Percentiles rank a stretch among this genome's conserved stretches.
Evolutionary conservation across 2,329 filamentous ascomycete genomes (phyloP).

Genomic region (Calonectria pseudoreteaudii): DNA sequence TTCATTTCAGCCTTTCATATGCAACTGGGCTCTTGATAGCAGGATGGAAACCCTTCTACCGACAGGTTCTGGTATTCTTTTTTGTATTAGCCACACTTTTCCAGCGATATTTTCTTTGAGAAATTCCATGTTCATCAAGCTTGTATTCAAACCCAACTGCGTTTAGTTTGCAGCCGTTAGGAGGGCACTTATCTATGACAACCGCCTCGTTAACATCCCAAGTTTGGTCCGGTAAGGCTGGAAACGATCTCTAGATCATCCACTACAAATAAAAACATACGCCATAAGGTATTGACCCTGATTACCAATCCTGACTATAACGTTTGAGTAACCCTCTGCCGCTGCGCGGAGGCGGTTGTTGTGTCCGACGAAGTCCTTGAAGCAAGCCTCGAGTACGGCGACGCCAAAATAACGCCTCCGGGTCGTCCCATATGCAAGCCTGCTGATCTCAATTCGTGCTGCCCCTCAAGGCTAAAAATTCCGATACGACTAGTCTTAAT

Average conservation of each 20-base stretch:
- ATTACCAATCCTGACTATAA: too few relatives aligned
- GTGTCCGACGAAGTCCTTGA: background rate
- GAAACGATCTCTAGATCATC: background rate
- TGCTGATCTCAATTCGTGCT: slow-evolving; percentile 14
- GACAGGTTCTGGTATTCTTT: background rate
- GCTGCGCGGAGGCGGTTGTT: background rate
- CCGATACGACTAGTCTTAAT: background rate
- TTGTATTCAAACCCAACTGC: background rate
- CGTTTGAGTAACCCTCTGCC: background rate
- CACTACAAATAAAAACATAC: background rate
- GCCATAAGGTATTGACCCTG: background rate
- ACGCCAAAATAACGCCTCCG: background rate
- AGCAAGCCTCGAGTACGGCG: background rate
- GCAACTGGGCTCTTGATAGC: background rate
- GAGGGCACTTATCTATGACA: background rate
- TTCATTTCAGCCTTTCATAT: background rate
- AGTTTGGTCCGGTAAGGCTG: too few relatives aligned
- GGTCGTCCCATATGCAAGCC: background rate
- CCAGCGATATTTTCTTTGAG: background rate
- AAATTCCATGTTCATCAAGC: background rate
- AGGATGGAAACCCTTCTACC: background rate
- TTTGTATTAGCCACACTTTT: background rate
- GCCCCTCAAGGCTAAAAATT: slow-evolving; percentile 7
- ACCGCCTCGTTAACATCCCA: background rate
- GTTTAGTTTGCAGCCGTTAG: background rate